Base-by-base conservation (phyloP, 192 early-diverging fungal genomes). In the Polychytrium aggregatum region DNA sequence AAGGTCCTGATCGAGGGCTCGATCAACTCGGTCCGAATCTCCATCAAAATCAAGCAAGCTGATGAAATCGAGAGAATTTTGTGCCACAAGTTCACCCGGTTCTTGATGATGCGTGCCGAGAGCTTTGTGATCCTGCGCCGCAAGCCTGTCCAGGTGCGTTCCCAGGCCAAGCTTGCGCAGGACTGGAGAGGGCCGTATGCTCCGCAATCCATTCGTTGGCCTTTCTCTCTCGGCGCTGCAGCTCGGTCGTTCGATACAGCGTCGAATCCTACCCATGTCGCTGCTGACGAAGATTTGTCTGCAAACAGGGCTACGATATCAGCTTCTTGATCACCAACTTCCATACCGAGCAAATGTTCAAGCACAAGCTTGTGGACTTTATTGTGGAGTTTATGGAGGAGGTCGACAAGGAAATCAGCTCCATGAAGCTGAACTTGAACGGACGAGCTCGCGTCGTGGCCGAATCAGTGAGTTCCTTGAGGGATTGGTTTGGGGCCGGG, bases 351-450 rank as follows among this genome's bases (percentile, higher is more conserved):
- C 86, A 88, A 62, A 95, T 98, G 94, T 90, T 80, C 65, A 95
- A 95, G 76, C 91, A 98, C 77, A 98, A 98, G 67, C 68, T 98
- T 56, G 94, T 98, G 10, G 94, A 98, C 69, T 98, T 98, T 65
- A 90, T 95, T 56, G 83, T 98, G 44, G 85, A 94, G 71, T 98
- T 98, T 59, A 98, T 98, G 94, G 94, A 98, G 62, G 94, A 92
- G 52, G 94, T 98, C 17, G 94, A 98, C 68, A 93, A 90, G 74
- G 94, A 98, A 60, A 98, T 98, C 56, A 90, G 86, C 58, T 92
- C 95, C 62, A 95, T 96, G 89, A 92, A 94, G 69, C 74, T 98
- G 55, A 87, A 83, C 59, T 68, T 98, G 46, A 96, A 96, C 60
- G 79, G 87, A 26, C 72, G 92, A 41, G 90, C 86, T 0, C 82